Evolutionary conservation across 176 grass and related monocot species (phyloP).

Genomic region (Eremochloa ophiuroides): DNA sequence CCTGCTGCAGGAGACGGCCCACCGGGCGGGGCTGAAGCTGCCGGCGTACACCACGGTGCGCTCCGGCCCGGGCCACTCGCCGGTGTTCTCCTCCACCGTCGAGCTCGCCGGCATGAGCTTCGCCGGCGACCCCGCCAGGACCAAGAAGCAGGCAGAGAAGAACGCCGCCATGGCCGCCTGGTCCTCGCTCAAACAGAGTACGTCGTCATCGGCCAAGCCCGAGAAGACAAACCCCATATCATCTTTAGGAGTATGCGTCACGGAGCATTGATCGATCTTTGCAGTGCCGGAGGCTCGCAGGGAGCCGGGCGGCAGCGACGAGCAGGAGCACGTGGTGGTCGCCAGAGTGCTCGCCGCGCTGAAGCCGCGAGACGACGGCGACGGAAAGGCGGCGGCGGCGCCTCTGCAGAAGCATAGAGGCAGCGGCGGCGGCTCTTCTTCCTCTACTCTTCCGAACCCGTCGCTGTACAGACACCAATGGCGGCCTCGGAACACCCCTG

Average conservation of each 20-base stretch:
- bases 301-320: slow-evolving; percentile 37
- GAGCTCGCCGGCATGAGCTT: slow-evolving; percentile 82
- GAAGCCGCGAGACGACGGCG: slow-evolving; percentile 34
- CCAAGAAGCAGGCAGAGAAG: slow-evolving; percentile 98
- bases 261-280: neutral
- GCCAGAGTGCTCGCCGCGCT: slow-evolving; percentile 51
- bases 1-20: slow-evolving; percentile 86
- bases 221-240: neutral
- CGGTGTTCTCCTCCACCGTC: slow-evolving; percentile 65
- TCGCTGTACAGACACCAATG: slow-evolving; percentile 46
- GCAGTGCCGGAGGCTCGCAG: slow-evolving; percentile 70
- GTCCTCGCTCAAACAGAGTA: slow-evolving; percentile 81
- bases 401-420: slow-evolving; percentile 11
- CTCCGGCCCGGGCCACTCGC: slow-evolving; percentile 72
- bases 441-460: slow-evolving; percentile 31
- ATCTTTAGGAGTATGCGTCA: neutral
- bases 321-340: slow-evolving; percentile 72
- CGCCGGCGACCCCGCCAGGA: slow-evolving; percentile 62
- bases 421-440: neutral
- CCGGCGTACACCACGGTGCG: slow-evolving; percentile 83
- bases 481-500: slow-evolving; percentile 18
- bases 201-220: neutral
- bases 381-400: neutral
- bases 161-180: slow-evolving; percentile 90
- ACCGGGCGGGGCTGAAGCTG: slow-evolving; percentile 72